A percentile compares a stretch with the other conserved stretches of the same genome.
Conservation (phyloP, 2,329 filamentous ascomycete species). For the Ophiostoma pallidulum region DNA sequence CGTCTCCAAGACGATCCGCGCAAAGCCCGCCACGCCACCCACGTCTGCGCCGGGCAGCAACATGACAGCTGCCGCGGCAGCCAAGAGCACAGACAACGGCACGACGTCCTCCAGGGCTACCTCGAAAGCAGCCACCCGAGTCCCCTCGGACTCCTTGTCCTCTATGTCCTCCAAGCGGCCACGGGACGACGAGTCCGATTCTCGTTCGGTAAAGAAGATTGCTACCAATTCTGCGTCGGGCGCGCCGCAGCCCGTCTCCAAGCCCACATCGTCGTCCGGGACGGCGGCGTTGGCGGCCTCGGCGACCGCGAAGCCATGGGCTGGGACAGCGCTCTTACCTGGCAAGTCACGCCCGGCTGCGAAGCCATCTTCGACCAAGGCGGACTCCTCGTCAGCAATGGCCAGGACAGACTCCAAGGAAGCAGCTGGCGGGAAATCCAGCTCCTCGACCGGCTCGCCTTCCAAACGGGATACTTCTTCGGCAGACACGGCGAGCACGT, state of each 20-base stretch:
- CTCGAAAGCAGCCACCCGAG: slow-evolving; percentile 15
- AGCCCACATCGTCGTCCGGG: slow-evolving; percentile 22
- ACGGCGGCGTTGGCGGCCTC: slow-evolving; percentile 21
- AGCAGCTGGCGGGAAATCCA: background rate
- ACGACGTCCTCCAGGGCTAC: slow-evolving; percentile 2
- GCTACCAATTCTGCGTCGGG: slow-evolving; percentile 24
- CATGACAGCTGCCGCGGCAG: slow-evolving; percentile 5
- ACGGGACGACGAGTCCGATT: slow-evolving; percentile 31
- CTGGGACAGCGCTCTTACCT: slow-evolving; percentile 29
- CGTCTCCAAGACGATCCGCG: slow-evolving; percentile 35
- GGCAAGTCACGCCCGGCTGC: slow-evolving; percentile 37
- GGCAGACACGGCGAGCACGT: background rate
- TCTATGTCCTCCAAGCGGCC: slow-evolving; percentile 26
- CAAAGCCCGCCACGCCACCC: slow-evolving; percentile 18
- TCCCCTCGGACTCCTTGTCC: slow-evolving; percentile 18
- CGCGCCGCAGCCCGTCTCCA: slow-evolving; percentile 15
- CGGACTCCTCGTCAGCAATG: slow-evolving; percentile 7
- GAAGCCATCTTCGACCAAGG: slow-evolving; percentile 26
- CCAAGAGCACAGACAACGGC: background rate
- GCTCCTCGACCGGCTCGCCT: background rate
- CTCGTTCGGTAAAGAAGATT: slow-evolving; percentile 30
- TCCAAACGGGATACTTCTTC: background rate
- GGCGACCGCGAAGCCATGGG: slow-evolving; percentile 21
- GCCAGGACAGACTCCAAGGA: slow-evolving; percentile 13
- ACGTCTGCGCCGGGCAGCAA: background rate